Percentiles rank a stretch among this genome's conserved stretches.
These are phyloP conservation scores for Coniella lustricola DNA, from an alignment of 2,329 filamentous ascomycete genomes.

Conservation along the genomic window DNA sequence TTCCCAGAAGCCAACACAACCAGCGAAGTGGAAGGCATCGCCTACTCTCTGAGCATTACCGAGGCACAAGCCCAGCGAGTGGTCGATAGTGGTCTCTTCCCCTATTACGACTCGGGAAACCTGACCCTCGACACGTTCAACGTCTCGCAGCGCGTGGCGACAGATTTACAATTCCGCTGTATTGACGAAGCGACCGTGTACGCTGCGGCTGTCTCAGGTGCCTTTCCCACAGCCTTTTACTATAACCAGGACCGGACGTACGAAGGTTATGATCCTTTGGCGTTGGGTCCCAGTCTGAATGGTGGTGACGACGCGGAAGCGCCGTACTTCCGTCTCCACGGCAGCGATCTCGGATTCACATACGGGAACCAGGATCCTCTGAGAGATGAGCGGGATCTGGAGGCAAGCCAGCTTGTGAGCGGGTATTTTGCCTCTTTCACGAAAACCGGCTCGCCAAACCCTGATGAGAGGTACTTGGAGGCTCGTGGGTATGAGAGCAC, in stretches of 20 bases:
- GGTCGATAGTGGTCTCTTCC: conserved; percentile 40
- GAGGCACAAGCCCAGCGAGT: conserved; percentile 32
- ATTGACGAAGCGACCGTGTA: conserved; percentile 49
- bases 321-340: conserved; percentile 12
- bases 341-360: conserved; percentile 11
- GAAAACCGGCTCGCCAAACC: conserved; percentile 9
- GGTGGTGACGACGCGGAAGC: conserved; percentile 6
- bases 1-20: conserved; percentile 37
- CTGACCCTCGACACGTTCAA: conserved; percentile 48
- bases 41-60: conserved; percentile 38
- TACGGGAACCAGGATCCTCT: conserved; percentile 12
- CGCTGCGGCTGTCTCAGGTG: conserved; percentile 25
- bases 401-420: conserved; percentile 13
- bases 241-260: conserved; percentile 11
- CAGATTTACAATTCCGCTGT: conserved; percentile 48
- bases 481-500: conserved; percentile 6
- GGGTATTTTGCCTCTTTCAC: conserved; percentile 12
- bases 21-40: conserved; percentile 34
- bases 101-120: conserved; percentile 40
- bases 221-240: conserved; percentile 13
- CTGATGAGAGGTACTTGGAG: conserved; percentile 3
- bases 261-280: conserved; percentile 8
- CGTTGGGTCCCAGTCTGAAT: conserved; percentile 3
- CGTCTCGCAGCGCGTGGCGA: conserved; percentile 43
- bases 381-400: conserved; percentile 7